Percentiles rank a stretch among this genome's conserved stretches.
Conservation (phyloP, 306 rosid species). For the Corylus avellana region DNA sequence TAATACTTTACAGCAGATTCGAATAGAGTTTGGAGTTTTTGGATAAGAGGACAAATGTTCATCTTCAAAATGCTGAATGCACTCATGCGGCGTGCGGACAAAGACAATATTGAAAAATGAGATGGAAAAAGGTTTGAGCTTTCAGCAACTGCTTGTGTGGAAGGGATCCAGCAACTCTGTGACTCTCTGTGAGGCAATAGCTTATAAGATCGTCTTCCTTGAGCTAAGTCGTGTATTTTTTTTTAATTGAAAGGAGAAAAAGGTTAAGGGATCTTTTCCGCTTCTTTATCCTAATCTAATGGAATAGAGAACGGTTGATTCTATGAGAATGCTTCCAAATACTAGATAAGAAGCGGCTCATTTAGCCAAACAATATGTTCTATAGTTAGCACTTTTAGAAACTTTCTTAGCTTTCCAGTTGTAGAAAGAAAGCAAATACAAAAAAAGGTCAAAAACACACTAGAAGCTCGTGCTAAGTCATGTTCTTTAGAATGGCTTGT, state of each 20-base stretch:
- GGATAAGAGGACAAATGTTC: slow-evolving; percentile 63
- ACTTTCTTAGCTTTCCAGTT: too few relatives aligned
- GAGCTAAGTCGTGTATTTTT: slow-evolving; percentile 3
- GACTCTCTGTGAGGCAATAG: slow-evolving; percentile 51
- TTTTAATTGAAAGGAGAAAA: too few relatives aligned
- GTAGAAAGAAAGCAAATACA: too few relatives aligned
- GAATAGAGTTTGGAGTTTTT: slow-evolving; percentile 64
- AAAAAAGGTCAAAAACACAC: too few relatives aligned
- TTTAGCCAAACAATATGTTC: too few relatives aligned
- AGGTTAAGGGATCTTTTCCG: too few relatives aligned
- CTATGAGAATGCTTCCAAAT: too few relatives aligned
- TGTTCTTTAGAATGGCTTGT: slow-evolving; percentile 78
- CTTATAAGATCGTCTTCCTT: slow-evolving; percentile 69
- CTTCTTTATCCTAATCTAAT: too few relatives aligned
- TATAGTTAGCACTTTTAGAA: too few relatives aligned
- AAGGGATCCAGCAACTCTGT: slow-evolving; percentile 69
- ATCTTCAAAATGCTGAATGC: slow-evolving; percentile 56
- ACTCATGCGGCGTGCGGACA: slow-evolving; percentile 16
- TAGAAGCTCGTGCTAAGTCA: slow-evolving; percentile 26
- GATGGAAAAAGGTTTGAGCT: slow-evolving; percentile 60
- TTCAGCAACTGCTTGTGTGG: slow-evolving; percentile 60
- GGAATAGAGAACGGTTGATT: too few relatives aligned
- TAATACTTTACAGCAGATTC: slow-evolving; percentile 81
- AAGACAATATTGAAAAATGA: slow-evolving; percentile 38
- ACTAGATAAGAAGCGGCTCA: too few relatives aligned